Percentiles rank a stretch among this genome's conserved stretches.
Evolutionary conservation across 768 basidiomycete genomes (phyloP).

Genomic region (Lentinula edodes): DNA sequence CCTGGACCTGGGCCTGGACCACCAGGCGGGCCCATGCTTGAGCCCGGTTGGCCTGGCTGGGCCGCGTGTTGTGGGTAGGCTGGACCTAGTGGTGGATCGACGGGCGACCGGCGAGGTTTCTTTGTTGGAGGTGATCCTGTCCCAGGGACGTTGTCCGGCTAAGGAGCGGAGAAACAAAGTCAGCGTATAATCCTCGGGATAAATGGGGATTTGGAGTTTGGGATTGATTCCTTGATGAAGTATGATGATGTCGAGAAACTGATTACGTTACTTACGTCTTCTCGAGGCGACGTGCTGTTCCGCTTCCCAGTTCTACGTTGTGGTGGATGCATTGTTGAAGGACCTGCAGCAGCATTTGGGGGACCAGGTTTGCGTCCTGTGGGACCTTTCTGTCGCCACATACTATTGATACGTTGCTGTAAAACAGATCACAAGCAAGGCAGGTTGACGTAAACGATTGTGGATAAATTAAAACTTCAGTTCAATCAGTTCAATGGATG

Average conservation of each 20-base stretch:
- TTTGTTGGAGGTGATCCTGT: conserved; percentile 57
- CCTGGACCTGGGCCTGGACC: conserved; percentile 23
- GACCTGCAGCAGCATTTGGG: conserved; percentile 33
- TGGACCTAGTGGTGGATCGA: conserved; percentile 25
- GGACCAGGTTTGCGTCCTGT: conserved; percentile 20
- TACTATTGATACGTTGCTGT: conserved; percentile 30
- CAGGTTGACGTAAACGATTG: background rate
- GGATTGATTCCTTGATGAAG: conserved; percentile 5
- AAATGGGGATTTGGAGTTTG: background rate
- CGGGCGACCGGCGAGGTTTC: conserved; percentile 45
- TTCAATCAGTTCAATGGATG: background rate
- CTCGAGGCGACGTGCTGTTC: conserved; percentile 57
- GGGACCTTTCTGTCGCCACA: conserved; percentile 15
- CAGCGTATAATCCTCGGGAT: conserved; percentile 1
- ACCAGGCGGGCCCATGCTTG: conserved; percentile 7
- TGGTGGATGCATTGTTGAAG: conserved; percentile 31
- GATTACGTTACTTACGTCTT: conserved; percentile 46
- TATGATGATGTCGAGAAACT: conserved; percentile 1
- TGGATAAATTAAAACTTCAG: conserved; percentile 8
- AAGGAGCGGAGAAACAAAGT: background rate
- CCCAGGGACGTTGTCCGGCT: conserved; percentile 44
- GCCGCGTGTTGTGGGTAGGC: conserved; percentile 24
- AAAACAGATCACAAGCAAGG: background rate
- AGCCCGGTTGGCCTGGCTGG: conserved; percentile 15
- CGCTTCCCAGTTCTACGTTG: conserved; percentile 36